These are phyloP conservation scores for Teratosphaeria gauchensis DNA, from an alignment of 2,329 filamentous ascomycete genomes.

Conservation along the genomic window DNA sequence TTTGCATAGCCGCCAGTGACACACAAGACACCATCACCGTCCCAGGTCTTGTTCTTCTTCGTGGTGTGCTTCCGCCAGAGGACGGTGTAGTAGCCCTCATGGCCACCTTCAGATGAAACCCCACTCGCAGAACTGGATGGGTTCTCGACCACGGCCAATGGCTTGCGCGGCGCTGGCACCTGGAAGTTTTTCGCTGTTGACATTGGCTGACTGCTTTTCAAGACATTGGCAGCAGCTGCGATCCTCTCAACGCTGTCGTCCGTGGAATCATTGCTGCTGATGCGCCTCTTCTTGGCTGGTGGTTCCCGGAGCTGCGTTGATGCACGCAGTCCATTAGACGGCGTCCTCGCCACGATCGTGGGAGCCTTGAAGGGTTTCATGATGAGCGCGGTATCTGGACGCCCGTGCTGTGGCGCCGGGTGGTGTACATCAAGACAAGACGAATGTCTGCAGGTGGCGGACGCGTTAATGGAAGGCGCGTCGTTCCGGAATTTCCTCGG, in stretches of 20 bases:
- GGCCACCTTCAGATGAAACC: conserved; percentile 8
- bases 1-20: conserved; percentile 48
- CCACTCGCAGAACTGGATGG: conserved; percentile 10
- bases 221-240: conserved; percentile 18
- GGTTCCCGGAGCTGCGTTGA: conserved; percentile 14
- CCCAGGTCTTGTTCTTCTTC: conserved; percentile 72
- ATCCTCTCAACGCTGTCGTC: conserved; percentile 14
- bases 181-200: conserved; percentile 7
- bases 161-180: conserved; percentile 17
- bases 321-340: conserved; percentile 1
- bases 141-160: conserved; percentile 20
- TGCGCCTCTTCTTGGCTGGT: conserved; percentile 34
- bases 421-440: background rate
- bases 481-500: background rate
- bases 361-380: conserved; percentile 26
- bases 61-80: conserved; percentile 55
- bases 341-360: conserved; percentile 9
- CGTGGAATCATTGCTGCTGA: conserved; percentile 24
- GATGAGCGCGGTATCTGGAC: background rate
- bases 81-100: conserved; percentile 34
- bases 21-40: conserved; percentile 58
- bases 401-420: background rate
- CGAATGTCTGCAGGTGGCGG: background rate
- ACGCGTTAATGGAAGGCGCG: background rate
- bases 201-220: conserved; percentile 16